Evolutionary conservation across 2,329 filamentous ascomycete species (phyloP), one percentile per base, ranked within the genome.

Genomic region (Tolypocladium tropicale): DNA sequence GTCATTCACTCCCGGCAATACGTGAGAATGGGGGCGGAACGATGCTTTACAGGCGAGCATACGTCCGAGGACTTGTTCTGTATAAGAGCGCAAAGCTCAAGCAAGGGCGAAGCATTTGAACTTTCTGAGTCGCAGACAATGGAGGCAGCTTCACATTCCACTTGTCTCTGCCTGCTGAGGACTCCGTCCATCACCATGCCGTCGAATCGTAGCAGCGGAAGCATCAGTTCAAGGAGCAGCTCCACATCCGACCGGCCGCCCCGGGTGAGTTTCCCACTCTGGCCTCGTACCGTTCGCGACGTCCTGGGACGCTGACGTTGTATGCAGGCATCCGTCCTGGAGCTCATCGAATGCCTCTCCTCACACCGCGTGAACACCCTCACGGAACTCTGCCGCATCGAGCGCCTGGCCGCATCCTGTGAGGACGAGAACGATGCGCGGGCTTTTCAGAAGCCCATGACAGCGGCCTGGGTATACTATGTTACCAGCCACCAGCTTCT

Each of bases 281-380:
- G 43, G 34, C 32, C 36, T 14, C 23, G 6, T 21, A 43, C 18
- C 41, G 25, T n/a, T 25, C 25, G 2, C 3, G 28, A 32, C 9
- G 9, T 11, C 4, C 28, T 49, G 25, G 28, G 46, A n/a, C 14
- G 28, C 28, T 49, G 28, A 49, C 18, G 3, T 10, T 3, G 4
- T 12, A 49, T 14, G 7, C 85, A 50, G 85, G 85, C 2, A 67
- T 78, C 23, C 64, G 78, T 58, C 82, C 84, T 37, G 46, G 78
- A 84, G 59, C 76, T 88, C 59, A 81, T 89, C 59, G 75, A 83
- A 28, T 82, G 84, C 0, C 76, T 90, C 25, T 75, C 75, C 48
- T 83, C 81, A 0, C 85, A 88, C 64, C 81, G 81, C n/a, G 76
- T 90, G 67, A 90, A 90, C 67, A 90, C 87, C 0, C 75, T 90